Evolutionary conservation across 208 protist genomes (phyloP).

Genomic region (Balamuthia mandrillaris): DNA sequence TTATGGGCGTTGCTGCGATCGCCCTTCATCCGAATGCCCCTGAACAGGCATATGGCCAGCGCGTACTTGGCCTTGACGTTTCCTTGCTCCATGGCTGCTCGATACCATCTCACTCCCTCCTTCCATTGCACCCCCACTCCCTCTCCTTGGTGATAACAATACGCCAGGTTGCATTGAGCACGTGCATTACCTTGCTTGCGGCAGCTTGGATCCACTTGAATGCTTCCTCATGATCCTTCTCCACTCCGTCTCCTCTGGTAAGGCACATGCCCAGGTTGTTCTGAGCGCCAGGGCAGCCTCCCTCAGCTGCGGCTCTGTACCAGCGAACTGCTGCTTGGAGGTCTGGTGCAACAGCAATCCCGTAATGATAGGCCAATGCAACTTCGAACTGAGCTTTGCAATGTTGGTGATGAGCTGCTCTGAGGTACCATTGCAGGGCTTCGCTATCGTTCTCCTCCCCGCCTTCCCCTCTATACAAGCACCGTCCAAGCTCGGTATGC

Average conservation of each 20-base stretch:
- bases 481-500: background rate
- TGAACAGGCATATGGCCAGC: background rate
- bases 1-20: background rate
- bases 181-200: background rate
- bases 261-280: constrained; percentile 35
- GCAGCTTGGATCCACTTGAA: background rate
- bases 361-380: no score
- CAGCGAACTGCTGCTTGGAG: background rate
- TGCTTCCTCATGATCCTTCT: background rate
- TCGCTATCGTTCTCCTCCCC: background rate
- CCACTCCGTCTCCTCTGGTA: background rate
- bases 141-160: background rate
- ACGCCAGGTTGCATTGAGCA: background rate
- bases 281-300: background rate
- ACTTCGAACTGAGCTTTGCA: no score
- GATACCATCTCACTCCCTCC: background rate
- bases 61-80: background rate
- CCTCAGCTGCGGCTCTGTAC: background rate
- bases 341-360: no score
- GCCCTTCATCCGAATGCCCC: background rate
- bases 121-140: background rate
- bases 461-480: background rate
- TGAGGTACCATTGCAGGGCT: background rate
- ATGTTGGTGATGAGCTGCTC: background rate
- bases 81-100: background rate